Evolutionary conservation across 345 rosid genomes (phyloP), one percentile per base, ranked within the genome.

Genomic region (Cardamine chenopodiifolia): DNA sequence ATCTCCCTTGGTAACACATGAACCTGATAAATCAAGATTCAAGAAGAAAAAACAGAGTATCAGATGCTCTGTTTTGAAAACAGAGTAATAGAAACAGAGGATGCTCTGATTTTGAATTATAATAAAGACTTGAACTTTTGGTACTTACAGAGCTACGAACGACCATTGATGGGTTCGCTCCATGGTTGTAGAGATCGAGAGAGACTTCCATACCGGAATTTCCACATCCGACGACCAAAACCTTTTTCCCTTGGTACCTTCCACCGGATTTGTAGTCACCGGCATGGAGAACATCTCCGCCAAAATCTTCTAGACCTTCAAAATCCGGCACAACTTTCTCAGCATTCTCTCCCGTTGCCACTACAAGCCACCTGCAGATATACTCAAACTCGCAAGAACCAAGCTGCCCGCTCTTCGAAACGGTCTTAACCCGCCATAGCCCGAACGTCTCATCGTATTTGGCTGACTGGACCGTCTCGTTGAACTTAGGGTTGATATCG

Each of bases 141-240:
- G 17, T 44, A 81, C 96, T 80, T 76, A 92, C 97, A 48, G 94
- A 73, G 83, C 86, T 86, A 40, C 97, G 86, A 63, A 88, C 96
- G 29, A 92, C 97, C 92, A 92, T 87, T 15, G 90, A 88, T 23
- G 96, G 96, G 67, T 75, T 82, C 13, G 88, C 92, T 40, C 84
- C 82, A 54, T 90, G 83, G 35, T 90, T 90, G 71, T 87, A 85
- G 53, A 92, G 94, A 78, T 92, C 97, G 3, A 90, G 83, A 77
- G 92, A 88, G 23, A 90, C 90, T 70, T 92, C 97, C 97, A 92
- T 92, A 64, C 97, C 97, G 8, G 97, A 92, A 82, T 92, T 88
- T 28, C 96, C 97, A 8, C 97, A 92, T 31, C 97, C 97, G 4
- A 92, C 97, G 0, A 92, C 92, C 8, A 92, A 81, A 1, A 90